A percentile compares a stretch with the other conserved stretches of the same genome.
phyloP scores from a whole-genome alignment of 1,139 yeast species.

The Suhomyces wounanorum region DNA sequence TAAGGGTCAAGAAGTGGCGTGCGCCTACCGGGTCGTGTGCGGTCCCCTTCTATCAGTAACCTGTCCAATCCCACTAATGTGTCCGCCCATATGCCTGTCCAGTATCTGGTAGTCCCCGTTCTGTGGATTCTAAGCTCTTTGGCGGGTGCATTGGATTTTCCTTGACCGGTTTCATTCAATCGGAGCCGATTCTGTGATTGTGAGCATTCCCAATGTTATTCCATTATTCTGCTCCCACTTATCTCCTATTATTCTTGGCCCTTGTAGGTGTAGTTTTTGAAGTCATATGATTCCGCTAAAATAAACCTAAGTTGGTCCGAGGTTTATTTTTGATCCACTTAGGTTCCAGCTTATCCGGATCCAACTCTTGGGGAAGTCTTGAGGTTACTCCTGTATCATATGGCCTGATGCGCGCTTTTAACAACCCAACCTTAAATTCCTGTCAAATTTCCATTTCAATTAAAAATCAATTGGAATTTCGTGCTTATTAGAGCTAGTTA shows the following conservation, averaged over 20 bases:
- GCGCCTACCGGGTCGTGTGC: constrained; percentile 8
- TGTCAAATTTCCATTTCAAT: background rate
- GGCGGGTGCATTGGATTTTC: no score
- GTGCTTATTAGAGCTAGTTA: no score
- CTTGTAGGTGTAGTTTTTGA: background rate
- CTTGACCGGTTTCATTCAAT: no score
- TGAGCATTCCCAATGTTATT: background rate
- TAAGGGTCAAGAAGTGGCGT: background rate
- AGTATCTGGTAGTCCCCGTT: no score
- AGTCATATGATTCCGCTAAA: background rate
- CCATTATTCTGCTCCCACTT: background rate
- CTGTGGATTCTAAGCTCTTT: no score
- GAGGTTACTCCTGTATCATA: background rate
- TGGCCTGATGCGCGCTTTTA: background rate
- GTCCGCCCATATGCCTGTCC: no score
- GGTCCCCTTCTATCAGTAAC: background rate
- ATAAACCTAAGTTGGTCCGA: background rate
- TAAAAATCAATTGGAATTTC: no score
- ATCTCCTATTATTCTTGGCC: background rate
- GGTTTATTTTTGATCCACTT: background rate
- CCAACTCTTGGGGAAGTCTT: background rate
- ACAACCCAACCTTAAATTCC: background rate
- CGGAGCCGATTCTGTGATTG: background rate
- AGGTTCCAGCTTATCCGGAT: background rate
- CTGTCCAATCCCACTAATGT: background rate